phyloP scores from a whole-genome alignment of 108 stramenopile species.

The Skeletonema grethae region DNA sequence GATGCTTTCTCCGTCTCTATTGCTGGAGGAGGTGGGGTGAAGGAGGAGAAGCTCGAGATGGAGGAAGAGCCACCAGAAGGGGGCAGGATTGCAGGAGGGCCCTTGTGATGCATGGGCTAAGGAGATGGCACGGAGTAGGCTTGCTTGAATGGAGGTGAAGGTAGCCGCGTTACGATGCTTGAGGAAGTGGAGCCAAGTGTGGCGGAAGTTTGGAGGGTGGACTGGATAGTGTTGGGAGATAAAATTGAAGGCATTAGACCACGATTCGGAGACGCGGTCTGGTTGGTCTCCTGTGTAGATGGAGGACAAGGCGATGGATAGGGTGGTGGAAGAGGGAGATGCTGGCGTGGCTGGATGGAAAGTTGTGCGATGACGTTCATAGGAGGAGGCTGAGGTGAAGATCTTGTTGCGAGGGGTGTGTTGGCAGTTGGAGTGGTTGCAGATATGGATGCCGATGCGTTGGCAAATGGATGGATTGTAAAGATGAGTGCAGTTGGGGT shows the following conservation, averaged over 20 bases:
- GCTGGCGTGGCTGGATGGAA: background rate
- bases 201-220: background rate
- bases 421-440: background rate
- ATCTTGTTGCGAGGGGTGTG: background rate
- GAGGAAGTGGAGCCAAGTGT: background rate
- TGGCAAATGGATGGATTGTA: background rate
- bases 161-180: background rate
- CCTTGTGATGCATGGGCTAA: background rate
- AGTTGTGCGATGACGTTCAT: background rate
- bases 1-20: background rate
- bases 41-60: slow-evolving; percentile 19
- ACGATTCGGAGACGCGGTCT: background rate
- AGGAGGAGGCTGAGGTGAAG: background rate
- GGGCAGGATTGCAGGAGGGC: background rate
- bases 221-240: background rate
- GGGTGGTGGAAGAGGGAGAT: background rate
- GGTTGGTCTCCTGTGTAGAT: background rate
- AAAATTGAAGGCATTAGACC: background rate
- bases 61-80: slow-evolving; percentile 25
- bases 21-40: background rate
- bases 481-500: background rate
- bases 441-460: background rate
- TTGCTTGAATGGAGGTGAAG: background rate
- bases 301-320: background rate
- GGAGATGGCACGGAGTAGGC: background rate